Evolutionary conservation across 495 filamentous ascomycete species (phyloP), one percentile per base, ranked within the genome.

Genomic region (Hypomontagnella monticulosa): DNA sequence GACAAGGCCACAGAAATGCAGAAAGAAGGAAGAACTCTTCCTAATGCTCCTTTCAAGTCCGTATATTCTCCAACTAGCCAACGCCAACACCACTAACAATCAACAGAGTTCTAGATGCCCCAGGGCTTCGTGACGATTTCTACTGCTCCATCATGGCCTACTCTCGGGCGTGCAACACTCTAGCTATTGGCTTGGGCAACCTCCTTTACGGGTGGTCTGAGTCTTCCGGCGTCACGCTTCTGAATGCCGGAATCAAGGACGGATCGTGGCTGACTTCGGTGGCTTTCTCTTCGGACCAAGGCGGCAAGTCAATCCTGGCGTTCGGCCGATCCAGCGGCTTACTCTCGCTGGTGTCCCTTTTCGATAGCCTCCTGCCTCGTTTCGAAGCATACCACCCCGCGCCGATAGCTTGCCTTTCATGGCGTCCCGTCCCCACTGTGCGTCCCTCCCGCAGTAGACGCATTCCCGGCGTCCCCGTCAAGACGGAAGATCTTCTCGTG

Each of bases 61-160:
- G 87, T 82, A 23, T 18, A 11, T 15, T 20, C 20, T 43, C 6
- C 6, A 38, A 14, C 32, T 12, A 15, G 10, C 40, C 15, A 43
- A 4, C 18, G 14, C 12, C 33, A 1, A 23, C 48, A 18, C 10
- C 8, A 12, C 57, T 71, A 7, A 71, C 53, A 40, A 8, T 4
- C 41, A 49, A 15, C 38, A 83, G 80, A 75, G 93, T 97, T 3
- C 79, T 99, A 11, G 92, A 97, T 78, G 95, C 95, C 3, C 93
- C 94, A 1, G 84, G 85, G 19, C 82, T 98, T 44, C 84, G 92
- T 23, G 95, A 99, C 73, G 96, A 99, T 74, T 99, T 93, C 69
- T 99, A 99, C 72, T 97, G 93, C 76, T 93, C 93, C 0, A 83
- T 93, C 6, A 83, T 99, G 48, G 92, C 95, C 5, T 98, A 97